Percentiles rank a stretch among this genome's conserved stretches.
phyloP scores from a whole-genome alignment of 1,284 basidiomycete species.

The Termitomyces sp. region DNA sequence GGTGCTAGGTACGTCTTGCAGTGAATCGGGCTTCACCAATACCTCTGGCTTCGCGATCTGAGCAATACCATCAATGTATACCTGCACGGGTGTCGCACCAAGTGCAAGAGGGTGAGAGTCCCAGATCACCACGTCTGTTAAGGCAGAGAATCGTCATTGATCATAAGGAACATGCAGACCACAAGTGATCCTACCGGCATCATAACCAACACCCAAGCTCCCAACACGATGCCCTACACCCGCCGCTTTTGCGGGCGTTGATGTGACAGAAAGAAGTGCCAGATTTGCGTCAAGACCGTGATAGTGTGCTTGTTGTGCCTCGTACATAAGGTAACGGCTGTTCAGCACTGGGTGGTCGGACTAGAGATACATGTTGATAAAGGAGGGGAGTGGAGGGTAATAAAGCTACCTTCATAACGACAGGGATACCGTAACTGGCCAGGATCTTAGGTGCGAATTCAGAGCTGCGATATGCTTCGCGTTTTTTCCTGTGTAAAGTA shows the following conservation, averaged over 20 bases:
- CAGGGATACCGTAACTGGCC: conserved; percentile 65
- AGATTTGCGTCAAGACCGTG: conserved; percentile 58
- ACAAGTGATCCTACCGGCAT: conserved; percentile 27
- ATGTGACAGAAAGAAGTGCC: conserved; percentile 70
- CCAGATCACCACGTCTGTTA: conserved; percentile 59
- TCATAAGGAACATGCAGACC: conserved; percentile 22
- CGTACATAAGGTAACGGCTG: conserved; percentile 74
- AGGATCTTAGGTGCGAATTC: conserved; percentile 82
- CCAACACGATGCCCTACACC: conserved; percentile 83
- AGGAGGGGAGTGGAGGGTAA: background rate
- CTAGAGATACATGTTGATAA: conserved; percentile 28
- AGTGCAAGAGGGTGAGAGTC: conserved; percentile 78
- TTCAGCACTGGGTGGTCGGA: conserved; percentile 73
- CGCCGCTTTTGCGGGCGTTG: conserved; percentile 69
- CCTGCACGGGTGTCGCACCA: conserved; percentile 67
- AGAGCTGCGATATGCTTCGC: conserved; percentile 79
- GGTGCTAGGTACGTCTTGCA: conserved; percentile 47
- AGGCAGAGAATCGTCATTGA: conserved; percentile 26
- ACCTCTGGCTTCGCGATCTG: conserved; percentile 46
- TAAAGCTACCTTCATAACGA: conserved; percentile 63
- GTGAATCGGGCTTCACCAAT: conserved; percentile 39
- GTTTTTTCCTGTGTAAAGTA: conserved; percentile 58
- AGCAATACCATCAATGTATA: conserved; percentile 66
- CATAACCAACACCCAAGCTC: conserved; percentile 51
- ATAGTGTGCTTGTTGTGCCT: conserved; percentile 85